These are phyloP conservation scores for Lasiosphaeris hirsuta DNA, from an alignment of 495 filamentous ascomycete species.

Conservation along the genomic window DNA sequence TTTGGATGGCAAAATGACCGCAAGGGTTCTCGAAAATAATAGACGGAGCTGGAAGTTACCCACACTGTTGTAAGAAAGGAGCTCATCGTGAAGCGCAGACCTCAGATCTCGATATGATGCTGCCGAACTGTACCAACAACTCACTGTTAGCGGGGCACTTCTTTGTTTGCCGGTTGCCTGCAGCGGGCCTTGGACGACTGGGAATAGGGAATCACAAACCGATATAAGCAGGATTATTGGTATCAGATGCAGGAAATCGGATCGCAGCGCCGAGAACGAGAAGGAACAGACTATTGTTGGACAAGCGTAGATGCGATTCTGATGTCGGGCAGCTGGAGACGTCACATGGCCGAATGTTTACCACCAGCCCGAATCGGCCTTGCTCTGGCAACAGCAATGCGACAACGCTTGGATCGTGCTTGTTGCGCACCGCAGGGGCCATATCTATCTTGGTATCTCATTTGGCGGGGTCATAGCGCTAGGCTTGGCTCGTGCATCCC, in stretches of 20 bases:
- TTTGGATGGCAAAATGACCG: too few relatives aligned
- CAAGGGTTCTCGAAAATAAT: neutral
- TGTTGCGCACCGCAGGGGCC: constrained; percentile 8
- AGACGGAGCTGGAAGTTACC: constrained; percentile 15
- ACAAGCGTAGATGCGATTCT: neutral
- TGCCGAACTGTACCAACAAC: constrained; percentile 21
- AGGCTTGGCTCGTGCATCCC: neutral
- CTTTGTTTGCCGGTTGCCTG: neutral
- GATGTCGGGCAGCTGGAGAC: constrained; percentile 1
- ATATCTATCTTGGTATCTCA: constrained; percentile 1
- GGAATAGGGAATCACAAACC: neutral
- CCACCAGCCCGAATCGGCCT: constrained; percentile 6
- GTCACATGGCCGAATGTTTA: constrained; percentile 22
- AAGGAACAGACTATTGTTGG: neutral
- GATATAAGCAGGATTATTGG: neutral
- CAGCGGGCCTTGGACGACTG: neutral
- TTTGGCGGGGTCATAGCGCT: constrained; percentile 15
- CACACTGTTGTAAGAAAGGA: constrained; percentile 38
- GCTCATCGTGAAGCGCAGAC: constrained; percentile 26
- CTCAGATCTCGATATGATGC: constrained; percentile 17
- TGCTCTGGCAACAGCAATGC: constrained; percentile 21
- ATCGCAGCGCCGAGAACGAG: neutral
- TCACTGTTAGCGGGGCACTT: constrained; percentile 31
- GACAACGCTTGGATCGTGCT: neutral
- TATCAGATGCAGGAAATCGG: neutral